phyloP scores from a whole-genome alignment of 176 grass and related monocot species.

The Triticum monococcum region DNA sequence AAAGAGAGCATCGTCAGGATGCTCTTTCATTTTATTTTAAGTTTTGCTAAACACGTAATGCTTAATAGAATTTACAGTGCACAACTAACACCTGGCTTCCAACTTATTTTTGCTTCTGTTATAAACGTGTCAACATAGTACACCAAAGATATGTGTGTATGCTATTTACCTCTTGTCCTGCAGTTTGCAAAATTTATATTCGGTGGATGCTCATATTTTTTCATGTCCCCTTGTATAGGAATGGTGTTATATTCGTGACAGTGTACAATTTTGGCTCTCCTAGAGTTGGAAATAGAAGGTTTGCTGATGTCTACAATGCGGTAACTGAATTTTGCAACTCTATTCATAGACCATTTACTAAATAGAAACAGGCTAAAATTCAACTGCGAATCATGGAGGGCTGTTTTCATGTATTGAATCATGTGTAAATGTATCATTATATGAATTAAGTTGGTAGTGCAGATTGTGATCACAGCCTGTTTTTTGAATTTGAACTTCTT shows the following conservation, averaged over 20 bases:
- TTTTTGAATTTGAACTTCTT: conserved; percentile 16
- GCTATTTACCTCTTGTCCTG: conserved; percentile 7
- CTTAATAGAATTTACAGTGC: background rate
- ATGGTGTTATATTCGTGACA: conserved; percentile 65
- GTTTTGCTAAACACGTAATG: background rate
- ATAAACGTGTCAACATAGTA: conserved; percentile 8
- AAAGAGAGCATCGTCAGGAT: background rate
- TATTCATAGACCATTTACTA: background rate
- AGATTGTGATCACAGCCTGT: background rate
- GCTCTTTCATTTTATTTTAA: background rate
- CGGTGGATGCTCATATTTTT: background rate
- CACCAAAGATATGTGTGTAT: conserved; percentile 13
- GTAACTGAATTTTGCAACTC: conserved; percentile 43
- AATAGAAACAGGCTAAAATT: conserved; percentile 1
- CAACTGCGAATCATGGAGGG: background rate
- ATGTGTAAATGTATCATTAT: background rate
- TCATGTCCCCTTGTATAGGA: conserved; percentile 43
- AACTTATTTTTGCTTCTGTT: background rate
- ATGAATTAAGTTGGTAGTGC: conserved; percentile 5
- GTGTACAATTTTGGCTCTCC: conserved; percentile 99
- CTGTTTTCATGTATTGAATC: conserved; percentile 1
- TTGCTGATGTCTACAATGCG: conserved; percentile 89
- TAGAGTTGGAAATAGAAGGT: conserved; percentile 93
- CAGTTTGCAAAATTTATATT: background rate
- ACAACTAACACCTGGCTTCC: background rate